Evolutionary conservation across 2,329 filamentous ascomycete species (phyloP).

Genomic region (Aspergillus aculeatinus): DNA sequence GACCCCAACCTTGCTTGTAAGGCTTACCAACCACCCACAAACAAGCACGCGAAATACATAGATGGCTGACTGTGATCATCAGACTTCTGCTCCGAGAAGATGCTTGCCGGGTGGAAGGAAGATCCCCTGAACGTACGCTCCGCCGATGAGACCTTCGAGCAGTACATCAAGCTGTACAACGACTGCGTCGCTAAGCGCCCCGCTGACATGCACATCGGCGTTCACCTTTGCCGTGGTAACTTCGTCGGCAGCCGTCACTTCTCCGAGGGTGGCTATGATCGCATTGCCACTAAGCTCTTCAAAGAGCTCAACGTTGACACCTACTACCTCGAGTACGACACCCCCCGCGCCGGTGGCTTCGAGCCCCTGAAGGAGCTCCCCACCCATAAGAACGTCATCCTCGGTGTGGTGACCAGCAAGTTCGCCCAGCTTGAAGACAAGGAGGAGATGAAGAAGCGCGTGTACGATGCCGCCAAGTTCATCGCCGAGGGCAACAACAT

Average conservation of each 20-base stretch:
- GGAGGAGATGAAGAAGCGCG: constrained; percentile 61
- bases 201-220: constrained; percentile 70
- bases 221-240: constrained; percentile 70
- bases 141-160: constrained; percentile 69
- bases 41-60: too few species aligned
- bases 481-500: constrained; percentile 67
- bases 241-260: constrained; percentile 67
- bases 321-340: constrained; percentile 71
- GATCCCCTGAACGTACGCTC: constrained; percentile 67
- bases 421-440: constrained; percentile 62
- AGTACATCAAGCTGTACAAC: constrained; percentile 76
- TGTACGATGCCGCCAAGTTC: constrained; percentile 63
- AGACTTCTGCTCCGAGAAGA: constrained; percentile 74
- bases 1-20: constrained; percentile 67
- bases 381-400: constrained; percentile 61
- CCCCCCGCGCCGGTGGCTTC: constrained; percentile 63
- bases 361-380: constrained; percentile 64
- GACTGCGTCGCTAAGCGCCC: constrained; percentile 64
- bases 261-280: constrained; percentile 65
- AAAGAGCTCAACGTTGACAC: constrained; percentile 62
- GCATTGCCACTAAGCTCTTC: constrained; percentile 67
- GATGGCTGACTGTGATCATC: background rate
- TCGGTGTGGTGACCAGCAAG: constrained; percentile 65
- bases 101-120: constrained; percentile 67
- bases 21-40: constrained; percentile 40